Percentiles rank a stretch among this genome's conserved stretches.
These are phyloP conservation scores for Blastobotrys muscicola DNA, from an alignment of 805 yeast genomes.

Conservation along the genomic window DNA sequence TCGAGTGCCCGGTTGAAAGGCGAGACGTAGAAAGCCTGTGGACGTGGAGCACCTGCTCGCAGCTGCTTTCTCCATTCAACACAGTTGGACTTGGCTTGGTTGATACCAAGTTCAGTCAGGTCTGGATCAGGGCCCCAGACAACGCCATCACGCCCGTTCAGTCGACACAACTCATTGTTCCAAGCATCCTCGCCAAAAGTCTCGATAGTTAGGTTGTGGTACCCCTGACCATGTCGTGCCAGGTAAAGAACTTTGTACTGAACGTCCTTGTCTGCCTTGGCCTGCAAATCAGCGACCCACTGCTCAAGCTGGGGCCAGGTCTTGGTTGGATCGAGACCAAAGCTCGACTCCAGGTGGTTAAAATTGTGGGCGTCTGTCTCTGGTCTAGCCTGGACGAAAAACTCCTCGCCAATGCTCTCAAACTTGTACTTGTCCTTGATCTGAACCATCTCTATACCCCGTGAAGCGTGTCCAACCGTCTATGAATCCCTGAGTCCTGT, in stretches of 20 bases:
- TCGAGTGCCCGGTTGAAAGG: slow-evolving; percentile 44
- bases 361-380: slow-evolving; percentile 36
- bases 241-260: slow-evolving; percentile 37
- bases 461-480: too few relatives aligned
- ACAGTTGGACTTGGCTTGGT: slow-evolving; percentile 38
- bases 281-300: slow-evolving; percentile 26
- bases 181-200: slow-evolving; percentile 38
- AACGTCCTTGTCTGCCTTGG: slow-evolving; percentile 22
- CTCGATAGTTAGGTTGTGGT: slow-evolving; percentile 39
- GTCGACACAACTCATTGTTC: slow-evolving; percentile 25
- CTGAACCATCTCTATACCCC: not conserved
- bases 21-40: slow-evolving; percentile 36
- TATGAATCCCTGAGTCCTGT: too few relatives aligned
- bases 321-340: slow-evolving; percentile 29
- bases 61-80: slow-evolving; percentile 33
- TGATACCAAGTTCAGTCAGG: slow-evolving; percentile 37
- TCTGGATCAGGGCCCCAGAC: slow-evolving; percentile 37
- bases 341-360: slow-evolving; percentile 33
- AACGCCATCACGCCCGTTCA: slow-evolving; percentile 9
- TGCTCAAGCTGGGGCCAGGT: slow-evolving; percentile 29
- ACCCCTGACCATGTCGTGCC: slow-evolving; percentile 48
- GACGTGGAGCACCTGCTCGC: slow-evolving; percentile 25
- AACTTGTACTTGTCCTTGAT: not conserved
- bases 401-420: slow-evolving; percentile 27
- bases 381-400: slow-evolving; percentile 36